phyloP scores from a whole-genome alignment of 169 alveolate species.

The Eimeria zaria region DNA sequence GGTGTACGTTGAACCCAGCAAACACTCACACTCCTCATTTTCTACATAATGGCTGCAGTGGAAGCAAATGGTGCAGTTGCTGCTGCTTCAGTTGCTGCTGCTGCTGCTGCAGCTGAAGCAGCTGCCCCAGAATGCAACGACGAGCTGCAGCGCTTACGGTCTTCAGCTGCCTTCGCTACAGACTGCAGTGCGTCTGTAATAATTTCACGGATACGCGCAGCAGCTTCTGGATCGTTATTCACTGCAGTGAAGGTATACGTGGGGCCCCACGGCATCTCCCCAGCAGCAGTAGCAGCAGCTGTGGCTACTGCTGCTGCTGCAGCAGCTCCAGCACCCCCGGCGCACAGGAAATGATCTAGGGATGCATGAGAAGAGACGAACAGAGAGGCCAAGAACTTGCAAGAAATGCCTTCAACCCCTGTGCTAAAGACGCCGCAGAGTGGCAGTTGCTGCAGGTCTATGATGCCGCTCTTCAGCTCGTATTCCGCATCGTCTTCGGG shows the following conservation, averaged over 20 bases:
- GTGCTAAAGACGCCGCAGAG: conserved; percentile 52
- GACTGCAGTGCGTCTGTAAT: conserved; percentile 12
- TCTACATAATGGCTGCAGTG: background rate
- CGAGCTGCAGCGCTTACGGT: conserved; percentile 10
- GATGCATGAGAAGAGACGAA: conserved; percentile 18
- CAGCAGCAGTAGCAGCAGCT: conserved; percentile 5
- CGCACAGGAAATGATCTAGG: background rate
- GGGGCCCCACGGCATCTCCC: conserved; percentile 23
- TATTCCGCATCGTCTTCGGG: conserved; percentile 60
- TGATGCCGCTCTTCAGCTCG: conserved; percentile 1
- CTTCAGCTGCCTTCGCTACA: conserved; percentile 32
- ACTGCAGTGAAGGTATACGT: conserved; percentile 7
- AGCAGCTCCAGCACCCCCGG: background rate
- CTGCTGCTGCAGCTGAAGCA: background rate
- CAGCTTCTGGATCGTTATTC: conserved; percentile 20
- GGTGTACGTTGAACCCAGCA: no score
- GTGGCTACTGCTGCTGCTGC: conserved; percentile 6
- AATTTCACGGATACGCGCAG: background rate
- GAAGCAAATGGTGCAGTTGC: no score
- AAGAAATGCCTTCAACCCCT: background rate
- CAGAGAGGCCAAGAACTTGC: conserved; percentile 40
- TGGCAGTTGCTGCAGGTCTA: conserved; percentile 16
- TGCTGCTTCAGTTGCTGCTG: background rate
- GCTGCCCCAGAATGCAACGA: background rate
- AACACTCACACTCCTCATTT: background rate